phyloP scores from a whole-genome alignment of 2,329 filamentous ascomycete genomes.

The Fusarium begoniae region DNA sequence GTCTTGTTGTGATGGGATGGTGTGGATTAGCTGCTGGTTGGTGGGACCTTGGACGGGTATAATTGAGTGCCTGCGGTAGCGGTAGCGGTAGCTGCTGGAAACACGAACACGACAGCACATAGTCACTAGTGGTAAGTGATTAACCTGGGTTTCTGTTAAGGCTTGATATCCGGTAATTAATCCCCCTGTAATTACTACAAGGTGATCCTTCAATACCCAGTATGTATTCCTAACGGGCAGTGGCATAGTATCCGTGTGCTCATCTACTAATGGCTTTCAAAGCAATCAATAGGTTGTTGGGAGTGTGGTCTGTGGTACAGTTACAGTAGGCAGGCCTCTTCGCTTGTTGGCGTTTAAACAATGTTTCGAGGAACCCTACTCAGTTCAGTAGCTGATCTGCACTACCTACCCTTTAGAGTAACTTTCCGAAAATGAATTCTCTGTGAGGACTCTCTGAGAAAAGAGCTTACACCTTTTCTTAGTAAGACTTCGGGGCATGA shows the following conservation, averaged over 20 bases:
- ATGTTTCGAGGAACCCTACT: slow-evolving; percentile 12
- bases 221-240: background rate
- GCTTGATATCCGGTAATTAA: background rate
- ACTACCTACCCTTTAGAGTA: background rate
- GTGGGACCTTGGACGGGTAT: slow-evolving; percentile 37
- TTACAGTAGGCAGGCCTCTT: background rate
- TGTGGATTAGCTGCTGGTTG: slow-evolving; percentile 26
- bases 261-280: background rate
- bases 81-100: slow-evolving; percentile 25
- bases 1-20: slow-evolving; percentile 24
- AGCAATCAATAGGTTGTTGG: background rate
- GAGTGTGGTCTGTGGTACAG: background rate
- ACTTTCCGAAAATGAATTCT: background rate
- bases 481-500: background rate
- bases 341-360: slow-evolving; percentile 8
- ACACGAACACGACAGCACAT: slow-evolving; percentile 34
- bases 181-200: background rate
- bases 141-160: background rate
- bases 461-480: background rate
- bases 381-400: slow-evolving; percentile 14
- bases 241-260: background rate
- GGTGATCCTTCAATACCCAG: background rate
- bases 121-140: background rate
- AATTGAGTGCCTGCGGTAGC: slow-evolving; percentile 3
- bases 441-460: background rate